Percentiles rank a stretch among this genome's conserved stretches.
Conservation (phyloP, 169 alveolate species). For the Plasmodium berghei region DNA sequence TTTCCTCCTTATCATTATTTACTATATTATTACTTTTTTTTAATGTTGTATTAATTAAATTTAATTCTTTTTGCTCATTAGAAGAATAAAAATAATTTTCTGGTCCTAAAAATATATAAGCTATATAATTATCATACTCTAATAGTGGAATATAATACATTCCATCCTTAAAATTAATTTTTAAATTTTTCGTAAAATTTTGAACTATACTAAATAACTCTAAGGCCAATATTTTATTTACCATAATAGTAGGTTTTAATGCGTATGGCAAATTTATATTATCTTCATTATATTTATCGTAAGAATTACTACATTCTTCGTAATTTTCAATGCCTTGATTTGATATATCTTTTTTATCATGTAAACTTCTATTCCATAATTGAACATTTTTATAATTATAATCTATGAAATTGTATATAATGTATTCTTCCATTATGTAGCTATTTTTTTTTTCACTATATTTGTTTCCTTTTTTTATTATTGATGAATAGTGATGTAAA, state of each 20-base stretch:
- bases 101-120: slow-evolving; percentile 56
- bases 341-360: not conserved
- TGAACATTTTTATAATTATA: slow-evolving; percentile 31
- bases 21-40: not conserved
- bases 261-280: not conserved
- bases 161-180: slow-evolving; percentile 29
- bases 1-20: not conserved
- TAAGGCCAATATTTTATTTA: slow-evolving; percentile 40
- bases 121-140: slow-evolving; percentile 68
- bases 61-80: not conserved
- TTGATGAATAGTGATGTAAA: slow-evolving; percentile 23
- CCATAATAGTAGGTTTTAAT: not conserved
- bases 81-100: slow-evolving; percentile 48
- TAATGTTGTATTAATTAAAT: not conserved
- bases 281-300: not conserved
- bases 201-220: slow-evolving; percentile 53
- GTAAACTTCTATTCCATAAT: slow-evolving; percentile 19
- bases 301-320: not conserved
- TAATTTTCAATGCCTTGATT: not conserved
- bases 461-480: not conserved
- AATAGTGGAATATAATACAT: slow-evolving; percentile 30
- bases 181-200: slow-evolving; percentile 46
- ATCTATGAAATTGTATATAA: slow-evolving; percentile 41
- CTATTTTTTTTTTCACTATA: not conserved
- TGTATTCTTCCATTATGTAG: slow-evolving; percentile 29